A percentile compares a stretch with the other conserved stretches of the same genome.
These are phyloP conservation scores for Prillingera fragicola DNA, from an alignment of 1,284 basidiomycete species.

Conservation along the genomic window DNA sequence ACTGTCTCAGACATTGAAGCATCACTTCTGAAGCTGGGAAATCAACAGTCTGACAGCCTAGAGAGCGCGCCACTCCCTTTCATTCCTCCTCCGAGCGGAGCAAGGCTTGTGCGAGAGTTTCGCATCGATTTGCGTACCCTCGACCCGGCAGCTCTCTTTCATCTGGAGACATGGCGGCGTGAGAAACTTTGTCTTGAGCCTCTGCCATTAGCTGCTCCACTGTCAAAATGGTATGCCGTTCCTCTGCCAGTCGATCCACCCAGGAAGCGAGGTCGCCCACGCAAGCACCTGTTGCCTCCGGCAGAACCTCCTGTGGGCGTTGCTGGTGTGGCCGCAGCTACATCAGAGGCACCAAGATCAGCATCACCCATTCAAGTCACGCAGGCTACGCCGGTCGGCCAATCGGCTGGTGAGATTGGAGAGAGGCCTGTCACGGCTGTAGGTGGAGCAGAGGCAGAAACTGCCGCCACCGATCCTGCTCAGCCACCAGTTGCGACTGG, in stretches of 20 bases:
- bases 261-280: not conserved
- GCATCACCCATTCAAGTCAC: too few species aligned
- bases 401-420: too few species aligned
- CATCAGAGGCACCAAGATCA: too few species aligned
- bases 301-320: not conserved
- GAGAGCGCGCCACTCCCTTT: too few species aligned
- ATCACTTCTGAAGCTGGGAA: not conserved
- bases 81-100: slow-evolving; percentile 27
- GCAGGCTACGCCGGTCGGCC: too few species aligned
- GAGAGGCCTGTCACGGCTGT: not conserved
- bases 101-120: slow-evolving; percentile 31
- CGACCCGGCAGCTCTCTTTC: slow-evolving; percentile 35
- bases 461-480: not conserved
- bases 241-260: slow-evolving; percentile 2
- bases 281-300: not conserved
- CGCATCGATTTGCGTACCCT: slow-evolving; percentile 37
- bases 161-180: slow-evolving; percentile 38
- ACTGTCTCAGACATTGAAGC: not conserved
- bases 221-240: slow-evolving; percentile 17
- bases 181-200: slow-evolving; percentile 25
- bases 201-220: slow-evolving; percentile 23
- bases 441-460: not conserved
- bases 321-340: too few species aligned
- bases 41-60: too few species aligned
- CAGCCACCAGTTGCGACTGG: not conserved